Evolutionary conservation across 495 filamentous ascomycete species (phyloP).

Genomic region (Parathielavia hyrcaniae): DNA sequence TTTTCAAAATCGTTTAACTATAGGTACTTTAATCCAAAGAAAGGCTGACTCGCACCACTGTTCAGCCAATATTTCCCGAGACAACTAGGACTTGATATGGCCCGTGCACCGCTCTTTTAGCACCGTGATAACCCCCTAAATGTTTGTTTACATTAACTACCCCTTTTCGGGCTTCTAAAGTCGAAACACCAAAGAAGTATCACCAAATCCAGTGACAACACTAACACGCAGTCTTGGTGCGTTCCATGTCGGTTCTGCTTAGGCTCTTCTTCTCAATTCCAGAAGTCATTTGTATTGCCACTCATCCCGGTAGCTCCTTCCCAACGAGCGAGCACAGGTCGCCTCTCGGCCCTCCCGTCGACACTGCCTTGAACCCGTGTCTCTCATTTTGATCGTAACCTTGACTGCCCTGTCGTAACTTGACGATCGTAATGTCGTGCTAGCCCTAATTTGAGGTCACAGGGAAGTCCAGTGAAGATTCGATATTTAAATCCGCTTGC

Average conservation of each 20-base stretch:
- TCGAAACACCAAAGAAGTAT: not conserved
- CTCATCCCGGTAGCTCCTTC: not conserved
- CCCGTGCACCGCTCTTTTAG: not conserved
- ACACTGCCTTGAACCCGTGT: not conserved
- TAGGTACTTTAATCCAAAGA: too few species aligned
- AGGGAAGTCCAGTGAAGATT: not conserved
- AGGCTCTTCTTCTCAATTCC: not conserved
- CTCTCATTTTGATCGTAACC: not conserved
- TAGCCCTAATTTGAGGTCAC: not conserved
- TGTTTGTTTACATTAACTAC: constrained; percentile 10
- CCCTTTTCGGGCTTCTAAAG: not conserved
- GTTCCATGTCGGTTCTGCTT: not conserved
- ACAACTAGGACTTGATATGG: not conserved
- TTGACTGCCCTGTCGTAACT: not conserved
- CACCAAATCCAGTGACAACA: not conserved
- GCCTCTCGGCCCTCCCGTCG: too few species aligned
- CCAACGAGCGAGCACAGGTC: not conserved
- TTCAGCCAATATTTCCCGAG: not conserved
- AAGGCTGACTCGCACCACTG: too few species aligned
- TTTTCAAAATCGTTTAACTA: too few species aligned
- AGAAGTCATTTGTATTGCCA: not conserved
- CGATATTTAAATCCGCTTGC: not conserved
- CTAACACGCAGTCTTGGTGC: not conserved
- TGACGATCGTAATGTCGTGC: not conserved
- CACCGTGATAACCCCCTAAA: constrained; percentile 1